Percentiles rank a stretch among this genome's conserved stretches.
These are phyloP conservation scores for Beauveria rudraprayagi DNA, from an alignment of 2,329 filamentous ascomycete genomes.

Conservation along the genomic window DNA sequence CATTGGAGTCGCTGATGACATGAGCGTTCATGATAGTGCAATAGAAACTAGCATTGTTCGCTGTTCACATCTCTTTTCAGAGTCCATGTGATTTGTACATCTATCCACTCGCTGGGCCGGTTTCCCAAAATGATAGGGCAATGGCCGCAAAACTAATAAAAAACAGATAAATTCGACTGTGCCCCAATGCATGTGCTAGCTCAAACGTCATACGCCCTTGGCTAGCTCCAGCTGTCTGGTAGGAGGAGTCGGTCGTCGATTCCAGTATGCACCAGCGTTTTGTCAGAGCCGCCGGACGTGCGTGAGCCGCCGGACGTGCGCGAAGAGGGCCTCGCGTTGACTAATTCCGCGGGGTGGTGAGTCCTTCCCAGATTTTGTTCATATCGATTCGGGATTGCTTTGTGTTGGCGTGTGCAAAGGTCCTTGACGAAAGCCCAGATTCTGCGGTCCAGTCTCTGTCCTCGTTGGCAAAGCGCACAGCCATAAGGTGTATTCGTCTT, in stretches of 20 bases:
- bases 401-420: not conserved
- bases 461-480: slow-evolving; percentile 18
- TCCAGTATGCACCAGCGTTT: not conserved
- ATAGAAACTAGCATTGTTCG: slow-evolving; percentile 32
- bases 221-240: not conserved
- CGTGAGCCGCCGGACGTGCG: too few relatives aligned
- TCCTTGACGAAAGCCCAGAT: not conserved
- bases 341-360: not conserved
- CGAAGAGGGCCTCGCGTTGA: not conserved
- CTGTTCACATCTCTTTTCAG: slow-evolving; percentile 13
- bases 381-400: not conserved
- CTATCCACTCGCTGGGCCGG: not conserved
- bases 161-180: slow-evolving; percentile 12
- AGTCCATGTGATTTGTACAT: not conserved
- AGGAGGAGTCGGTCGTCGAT: not conserved
- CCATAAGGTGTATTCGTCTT: slow-evolving; percentile 19
- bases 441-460: not conserved
- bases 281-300: too few relatives aligned
- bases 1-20: slow-evolving; percentile 38
- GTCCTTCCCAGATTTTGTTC: not conserved
- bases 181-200: not conserved
- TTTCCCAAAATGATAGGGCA: not conserved
- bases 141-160: slow-evolving; percentile 14
- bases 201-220: not conserved
- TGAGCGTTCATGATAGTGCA: slow-evolving; percentile 37